Percentiles rank a stretch among this genome's conserved stretches.
Conservation (phyloP, 176 grass and related monocot species). For the Carex myosuroides region DNA sequence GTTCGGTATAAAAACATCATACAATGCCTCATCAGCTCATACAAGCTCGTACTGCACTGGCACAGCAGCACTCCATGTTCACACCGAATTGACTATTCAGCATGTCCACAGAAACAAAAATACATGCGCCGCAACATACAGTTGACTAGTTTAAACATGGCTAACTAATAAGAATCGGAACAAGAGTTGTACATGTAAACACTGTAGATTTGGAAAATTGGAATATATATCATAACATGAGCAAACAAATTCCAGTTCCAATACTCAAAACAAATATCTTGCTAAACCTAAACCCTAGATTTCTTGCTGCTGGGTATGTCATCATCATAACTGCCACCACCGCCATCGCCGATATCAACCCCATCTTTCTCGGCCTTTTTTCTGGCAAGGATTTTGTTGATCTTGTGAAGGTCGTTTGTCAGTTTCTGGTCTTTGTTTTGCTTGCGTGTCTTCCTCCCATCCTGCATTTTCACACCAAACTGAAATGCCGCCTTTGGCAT, state of each 20-base stretch:
- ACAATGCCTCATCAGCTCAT: too few relatives aligned
- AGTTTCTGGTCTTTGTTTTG: constrained; percentile 99
- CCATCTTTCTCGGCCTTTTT: constrained; percentile 79
- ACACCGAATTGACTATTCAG: background rate
- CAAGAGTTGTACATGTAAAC: background rate
- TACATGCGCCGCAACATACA: background rate
- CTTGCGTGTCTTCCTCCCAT: constrained; percentile 88
- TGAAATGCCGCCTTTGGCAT: constrained; percentile 99
- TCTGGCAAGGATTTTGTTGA: constrained; percentile 86
- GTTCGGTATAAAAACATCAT: too few relatives aligned
- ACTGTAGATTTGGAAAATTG: background rate
- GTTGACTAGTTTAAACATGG: background rate
- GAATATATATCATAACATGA: background rate
- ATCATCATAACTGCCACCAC: constrained; percentile 45
- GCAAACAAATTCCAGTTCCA: background rate
- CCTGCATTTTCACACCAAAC: constrained; percentile 98
- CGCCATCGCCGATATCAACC: constrained; percentile 53
- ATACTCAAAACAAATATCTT: background rate
- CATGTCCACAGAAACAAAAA: too few relatives aligned
- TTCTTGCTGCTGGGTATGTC: constrained; percentile 66
- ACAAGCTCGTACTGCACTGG: background rate
- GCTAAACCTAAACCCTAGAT: constrained; percentile 42
- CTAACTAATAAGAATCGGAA: background rate
- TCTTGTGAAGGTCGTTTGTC: constrained; percentile 90
- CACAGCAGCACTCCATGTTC: background rate